Percentiles rank a stretch among this genome's conserved stretches.
phyloP scores from a whole-genome alignment of 2,329 filamentous ascomycete genomes.

The Parascedosporium putredinis region DNA sequence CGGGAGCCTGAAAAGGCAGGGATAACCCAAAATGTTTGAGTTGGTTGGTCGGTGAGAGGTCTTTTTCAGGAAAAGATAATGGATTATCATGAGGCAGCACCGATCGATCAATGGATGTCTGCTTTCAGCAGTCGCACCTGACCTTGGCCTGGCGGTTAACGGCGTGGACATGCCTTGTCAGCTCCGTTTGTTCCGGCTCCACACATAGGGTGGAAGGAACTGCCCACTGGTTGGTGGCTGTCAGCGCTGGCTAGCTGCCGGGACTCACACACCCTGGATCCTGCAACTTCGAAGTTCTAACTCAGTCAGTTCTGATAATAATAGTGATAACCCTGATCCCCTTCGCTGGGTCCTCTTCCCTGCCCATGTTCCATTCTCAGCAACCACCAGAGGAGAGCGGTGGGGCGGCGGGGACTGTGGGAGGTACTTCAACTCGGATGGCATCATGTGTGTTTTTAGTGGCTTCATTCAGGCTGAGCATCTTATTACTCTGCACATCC shows the following conservation, averaged over 20 bases:
- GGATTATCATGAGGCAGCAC: constrained; percentile 28
- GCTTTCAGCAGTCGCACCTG: background rate
- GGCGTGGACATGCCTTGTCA: background rate
- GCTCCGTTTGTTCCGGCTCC: background rate
- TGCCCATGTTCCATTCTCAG: too few species aligned
- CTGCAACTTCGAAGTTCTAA: too few species aligned
- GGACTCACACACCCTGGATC: too few species aligned
- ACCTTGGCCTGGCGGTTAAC: background rate
- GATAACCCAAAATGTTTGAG: background rate
- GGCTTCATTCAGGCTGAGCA: background rate
- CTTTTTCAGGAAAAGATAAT: too few species aligned
- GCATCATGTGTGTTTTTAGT: background rate
- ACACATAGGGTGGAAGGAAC: background rate
- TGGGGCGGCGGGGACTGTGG: too few species aligned
- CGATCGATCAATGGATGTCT: too few species aligned
- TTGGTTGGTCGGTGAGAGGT: background rate
- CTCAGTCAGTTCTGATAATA: background rate
- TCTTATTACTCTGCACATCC: background rate
- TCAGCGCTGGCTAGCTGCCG: too few species aligned
- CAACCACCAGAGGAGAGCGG: too few species aligned
- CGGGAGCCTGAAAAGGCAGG: background rate
- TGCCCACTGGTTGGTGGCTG: too few species aligned
- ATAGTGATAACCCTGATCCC: background rate
- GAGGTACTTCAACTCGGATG: background rate
- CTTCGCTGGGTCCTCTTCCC: background rate